Conservation (phyloP, 73 alveolate genomes). For the Tetrahymena borealis region DNA sequence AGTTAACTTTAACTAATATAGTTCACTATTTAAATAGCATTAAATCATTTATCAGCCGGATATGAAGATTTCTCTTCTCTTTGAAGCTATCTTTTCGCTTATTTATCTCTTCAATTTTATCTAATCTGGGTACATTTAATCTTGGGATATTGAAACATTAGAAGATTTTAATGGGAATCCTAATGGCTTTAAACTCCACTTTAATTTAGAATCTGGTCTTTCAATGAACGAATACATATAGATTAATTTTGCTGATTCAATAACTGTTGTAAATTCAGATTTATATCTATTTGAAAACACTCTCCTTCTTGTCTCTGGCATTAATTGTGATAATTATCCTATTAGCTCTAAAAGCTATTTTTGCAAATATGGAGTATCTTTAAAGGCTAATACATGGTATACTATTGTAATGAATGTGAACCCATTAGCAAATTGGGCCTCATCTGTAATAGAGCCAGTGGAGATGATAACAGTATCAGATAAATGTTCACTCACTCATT, state of each 20-base stretch:
- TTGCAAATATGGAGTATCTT: background rate
- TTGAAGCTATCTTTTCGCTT: background rate
- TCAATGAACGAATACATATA: background rate
- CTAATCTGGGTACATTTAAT: background rate
- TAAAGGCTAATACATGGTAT: background rate
- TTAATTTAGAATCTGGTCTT: background rate
- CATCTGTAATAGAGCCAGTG: background rate
- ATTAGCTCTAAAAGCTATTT: background rate
- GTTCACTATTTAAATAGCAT: no score
- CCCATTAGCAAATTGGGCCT: background rate
- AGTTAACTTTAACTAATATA: no score
- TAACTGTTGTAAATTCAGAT: background rate
- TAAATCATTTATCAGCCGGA: no score
- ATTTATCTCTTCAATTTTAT: background rate
- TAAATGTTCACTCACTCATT: background rate
- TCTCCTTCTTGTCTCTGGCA: background rate
- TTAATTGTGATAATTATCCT: background rate
- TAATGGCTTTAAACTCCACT: background rate
- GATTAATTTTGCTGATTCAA: background rate
- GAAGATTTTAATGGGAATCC: background rate
- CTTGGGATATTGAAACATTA: background rate
- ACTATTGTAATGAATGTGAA: background rate
- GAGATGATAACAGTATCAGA: background rate
- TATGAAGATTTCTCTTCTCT: background rate
- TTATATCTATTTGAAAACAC: background rate